Evolutionary conservation across 306 rosid species (phyloP), one percentile per base, ranked within the genome.

Genomic region (Vigna angularis): DNA sequence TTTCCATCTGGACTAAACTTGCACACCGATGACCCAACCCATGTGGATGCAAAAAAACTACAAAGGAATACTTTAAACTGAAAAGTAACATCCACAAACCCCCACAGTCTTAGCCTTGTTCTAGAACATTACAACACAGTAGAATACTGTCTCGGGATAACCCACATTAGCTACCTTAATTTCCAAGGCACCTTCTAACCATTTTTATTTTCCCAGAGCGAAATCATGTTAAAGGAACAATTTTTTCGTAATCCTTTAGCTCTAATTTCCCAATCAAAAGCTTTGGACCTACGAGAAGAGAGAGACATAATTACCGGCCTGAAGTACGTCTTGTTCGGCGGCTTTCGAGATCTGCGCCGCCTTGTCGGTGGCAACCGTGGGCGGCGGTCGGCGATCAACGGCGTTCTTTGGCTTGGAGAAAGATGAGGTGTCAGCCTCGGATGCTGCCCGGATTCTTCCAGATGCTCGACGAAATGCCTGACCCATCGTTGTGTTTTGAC

Each of bases 401-500:
- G 78, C 61, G 83, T n/a, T 72, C 72, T 88, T 89, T 2, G 89
- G 75, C 13, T 84, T 89, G n/a, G 88, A 72, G 20, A 87, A 70
- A 44, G 93, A 50, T 63, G 90, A 47, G 59, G 90, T 17, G 52
- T 91, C 82, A 26, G 80, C 30, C 36, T 73, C 80, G 34, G 93
- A 83, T 63, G 96, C 53, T 17, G 90, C 48, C 34, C 86, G 89
- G 70, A 89, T 77, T 86, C 90, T 91, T 30, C 94, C 96, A 72
- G 97, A 85, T 20, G 96, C 99, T 84, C 97, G 94, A 82, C 98
- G 99, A 84, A 96, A 93, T 70, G 94, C 99, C 97, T 93, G 98
- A 64, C 98, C 99, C 98, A 93, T 95, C 18, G 3, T 62, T 65
- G 52, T 70, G 0, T 36, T 34, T 64, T 52, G 26, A 67, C 0